phyloP scores from a whole-genome alignment of 2,329 filamentous ascomycete species.

The Colletotrichum musicola region DNA sequence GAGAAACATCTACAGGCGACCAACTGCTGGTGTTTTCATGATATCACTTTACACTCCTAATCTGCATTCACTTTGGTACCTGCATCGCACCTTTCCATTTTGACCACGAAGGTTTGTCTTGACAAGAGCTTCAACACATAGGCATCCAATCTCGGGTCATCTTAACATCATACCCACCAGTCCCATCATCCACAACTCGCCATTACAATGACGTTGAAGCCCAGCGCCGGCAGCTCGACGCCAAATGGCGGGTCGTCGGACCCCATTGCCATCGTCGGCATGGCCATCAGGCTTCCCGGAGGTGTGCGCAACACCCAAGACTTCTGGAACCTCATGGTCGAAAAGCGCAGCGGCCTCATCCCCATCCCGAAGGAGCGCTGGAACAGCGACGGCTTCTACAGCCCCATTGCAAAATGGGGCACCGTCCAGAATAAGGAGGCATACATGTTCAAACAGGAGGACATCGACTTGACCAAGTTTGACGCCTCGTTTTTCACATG shows the following conservation, averaged over 20 bases:
- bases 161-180: not conserved
- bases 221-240: constrained; percentile 16
- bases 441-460: constrained; percentile 40
- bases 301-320: constrained; percentile 42
- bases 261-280: constrained; percentile 49
- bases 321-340: constrained; percentile 49
- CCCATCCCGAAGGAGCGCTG: constrained; percentile 45
- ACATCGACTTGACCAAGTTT: constrained; percentile 43
- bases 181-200: not conserved
- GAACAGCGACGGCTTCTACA: constrained; percentile 44
- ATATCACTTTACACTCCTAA: too few relatives aligned
- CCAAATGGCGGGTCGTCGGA: constrained; percentile 13
- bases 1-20: too few relatives aligned
- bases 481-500: constrained; percentile 50
- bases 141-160: not conserved
- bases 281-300: constrained; percentile 49
- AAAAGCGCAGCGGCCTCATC: constrained; percentile 43
- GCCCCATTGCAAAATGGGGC: constrained; percentile 29
- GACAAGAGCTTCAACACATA: not conserved
- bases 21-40: too few relatives aligned
- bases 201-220: constrained; percentile 9
- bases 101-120: not conserved
- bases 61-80: not conserved
- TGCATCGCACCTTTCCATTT: not conserved
- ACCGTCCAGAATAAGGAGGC: constrained; percentile 35